phyloP scores from a whole-genome alignment of 768 basidiomycete species.

The Erythrobasidium yunnanense region DNA sequence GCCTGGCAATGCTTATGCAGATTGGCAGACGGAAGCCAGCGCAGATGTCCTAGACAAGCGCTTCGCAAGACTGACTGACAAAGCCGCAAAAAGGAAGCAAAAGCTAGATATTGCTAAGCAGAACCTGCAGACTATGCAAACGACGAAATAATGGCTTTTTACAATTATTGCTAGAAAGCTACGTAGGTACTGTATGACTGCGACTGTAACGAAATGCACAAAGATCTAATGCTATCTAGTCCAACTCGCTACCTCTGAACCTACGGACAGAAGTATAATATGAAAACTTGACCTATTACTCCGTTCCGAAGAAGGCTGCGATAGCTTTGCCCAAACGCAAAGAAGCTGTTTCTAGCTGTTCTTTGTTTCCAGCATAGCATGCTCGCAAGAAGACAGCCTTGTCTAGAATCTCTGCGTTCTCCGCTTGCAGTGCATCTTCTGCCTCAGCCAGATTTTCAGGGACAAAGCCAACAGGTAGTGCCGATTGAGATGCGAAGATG shows the following conservation, averaged over 20 bases:
- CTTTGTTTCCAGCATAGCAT: conserved; percentile 14
- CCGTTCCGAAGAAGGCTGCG: not conserved
- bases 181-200: too few species aligned
- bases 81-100: too few species aligned
- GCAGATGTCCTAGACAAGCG: too few species aligned
- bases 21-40: too few species aligned
- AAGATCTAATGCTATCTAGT: too few species aligned
- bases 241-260: too few species aligned
- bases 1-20: not conserved
- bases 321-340: conserved; percentile 11
- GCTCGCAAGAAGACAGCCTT: conserved; percentile 7
- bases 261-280: not conserved
- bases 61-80: too few species aligned
- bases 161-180: too few species aligned
- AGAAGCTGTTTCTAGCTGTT: conserved; percentile 15
- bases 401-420: not conserved
- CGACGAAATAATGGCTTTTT: too few species aligned
- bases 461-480: not conserved
- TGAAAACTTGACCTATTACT: not conserved
- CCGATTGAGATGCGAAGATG: conserved; percentile 10
- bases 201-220: too few species aligned
- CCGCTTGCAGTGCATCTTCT: not conserved
- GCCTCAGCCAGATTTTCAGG: conserved; percentile 2
- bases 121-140: too few species aligned
- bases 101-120: too few species aligned